Base-by-base conservation (phyloP, 352 stramenopile species). In the Phytophthora niederhauseri region DNA sequence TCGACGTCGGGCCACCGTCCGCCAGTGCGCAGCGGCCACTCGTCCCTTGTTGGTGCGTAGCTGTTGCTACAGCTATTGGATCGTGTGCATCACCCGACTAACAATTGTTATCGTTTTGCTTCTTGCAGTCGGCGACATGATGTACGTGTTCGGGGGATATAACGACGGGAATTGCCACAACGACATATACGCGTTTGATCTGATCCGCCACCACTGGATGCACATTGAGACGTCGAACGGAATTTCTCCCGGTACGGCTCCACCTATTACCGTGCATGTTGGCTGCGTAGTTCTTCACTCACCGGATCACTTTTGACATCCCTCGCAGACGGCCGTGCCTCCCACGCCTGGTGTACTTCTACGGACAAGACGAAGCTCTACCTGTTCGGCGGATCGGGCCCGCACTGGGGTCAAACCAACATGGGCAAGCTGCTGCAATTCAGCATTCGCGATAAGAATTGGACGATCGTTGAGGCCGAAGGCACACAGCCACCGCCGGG, bases 131-230 rank as follows among this genome's bases (percentile, higher is more conserved):
- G 83, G 72, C 19, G 81, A 90, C 65, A 80, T 82, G 60, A 94
- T 93, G 87, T 94, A 92, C 61, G 76, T 93, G 26, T 94, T 94
- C 60, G 87, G 87, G 20, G 87, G 87, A 19, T 94, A 94, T 82
- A 93, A 94, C 68, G 84, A 94, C 74, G 87, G 87, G 43, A 91
- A 92, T 70, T 94, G 87, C 63, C 85, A 94, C 82, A 91, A 91
- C 66, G 85, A 94, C 73, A 84, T 94, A 50, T 93, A 93, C 61
- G 83, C 85, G 34, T 94, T 94, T 52, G 84, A 94, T 49, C 56
- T 94, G 43, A 66, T 91, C n/a, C 87, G 80, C 26, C 87, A 94
- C 70, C 83, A 93, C 61, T 94, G 87, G 87, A 72, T 80, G 53
- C 82, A 76, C 63, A 92, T 94, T 30, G 83, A 93, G 57, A 91